Evolutionary conservation across 2,329 filamentous ascomycete species (phyloP).

Genomic region (Aureobasidium sp.): DNA sequence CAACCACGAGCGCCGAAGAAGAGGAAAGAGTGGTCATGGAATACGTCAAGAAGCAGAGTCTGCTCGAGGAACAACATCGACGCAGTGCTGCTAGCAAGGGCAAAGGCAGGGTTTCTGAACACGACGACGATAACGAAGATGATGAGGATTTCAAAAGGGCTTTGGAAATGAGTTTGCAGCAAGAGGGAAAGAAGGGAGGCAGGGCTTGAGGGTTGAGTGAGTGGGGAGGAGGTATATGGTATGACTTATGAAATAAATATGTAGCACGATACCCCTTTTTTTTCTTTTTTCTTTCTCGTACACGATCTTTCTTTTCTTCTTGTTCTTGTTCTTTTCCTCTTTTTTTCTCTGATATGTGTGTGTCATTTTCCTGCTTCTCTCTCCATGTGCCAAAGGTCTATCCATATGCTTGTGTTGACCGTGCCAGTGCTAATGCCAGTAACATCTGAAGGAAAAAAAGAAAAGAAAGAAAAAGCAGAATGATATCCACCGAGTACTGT

Average conservation of each 20-base stretch:
- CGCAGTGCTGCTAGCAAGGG: conserved; percentile 21
- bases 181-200: conserved; percentile 15
- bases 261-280: conserved; percentile 10
- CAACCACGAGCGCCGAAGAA: conserved; percentile 29
- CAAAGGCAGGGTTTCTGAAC: conserved; percentile 24
- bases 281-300: neutral
- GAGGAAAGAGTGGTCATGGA: conserved; percentile 69
- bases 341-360: neutral
- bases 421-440: too few relatives aligned
- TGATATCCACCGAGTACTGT: too few relatives aligned
- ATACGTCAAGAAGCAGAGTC: conserved; percentile 68
- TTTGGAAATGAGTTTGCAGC: conserved; percentile 47
- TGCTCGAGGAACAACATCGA: conserved; percentile 54
- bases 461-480: too few relatives aligned
- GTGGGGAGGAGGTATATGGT: neutral
- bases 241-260: neutral
- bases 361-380: too few relatives aligned
- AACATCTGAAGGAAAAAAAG: too few relatives aligned
- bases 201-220: conserved; percentile 4
- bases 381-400: too few relatives aligned
- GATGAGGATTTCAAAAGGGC: conserved; percentile 47
- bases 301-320: neutral
- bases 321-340: neutral
- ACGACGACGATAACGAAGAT: conserved; percentile 15
- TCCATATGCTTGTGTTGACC: too few relatives aligned